phyloP scores from a whole-genome alignment of 305 asterid species.

The Fraxinus ornus region DNA sequence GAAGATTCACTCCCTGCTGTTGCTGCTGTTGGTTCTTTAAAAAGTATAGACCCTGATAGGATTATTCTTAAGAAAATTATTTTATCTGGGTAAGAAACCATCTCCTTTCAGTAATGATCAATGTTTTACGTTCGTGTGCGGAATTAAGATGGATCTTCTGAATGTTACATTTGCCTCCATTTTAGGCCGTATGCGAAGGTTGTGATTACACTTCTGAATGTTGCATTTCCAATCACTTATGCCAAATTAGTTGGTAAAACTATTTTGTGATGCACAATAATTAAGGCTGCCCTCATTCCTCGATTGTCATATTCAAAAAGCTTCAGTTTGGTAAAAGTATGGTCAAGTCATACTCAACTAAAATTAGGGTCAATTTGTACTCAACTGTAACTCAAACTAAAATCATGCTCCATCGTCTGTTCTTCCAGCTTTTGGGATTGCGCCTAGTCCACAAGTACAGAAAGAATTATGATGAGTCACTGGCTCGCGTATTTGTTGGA shows the following conservation, averaged over 20 bases:
- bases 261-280: background rate
- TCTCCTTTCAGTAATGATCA: background rate
- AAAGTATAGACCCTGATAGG: slow-evolving; percentile 77
- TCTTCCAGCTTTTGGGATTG: background rate
- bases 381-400: background rate
- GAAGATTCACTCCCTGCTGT: slow-evolving; percentile 52
- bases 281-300: background rate
- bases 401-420: background rate
- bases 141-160: background rate
- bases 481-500: background rate
- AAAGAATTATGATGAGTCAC: background rate
- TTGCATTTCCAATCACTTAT: background rate
- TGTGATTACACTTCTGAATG: background rate
- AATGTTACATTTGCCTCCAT: background rate
- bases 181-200: background rate
- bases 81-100: slow-evolving; percentile 74
- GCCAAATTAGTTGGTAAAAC: background rate
- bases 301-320: background rate
- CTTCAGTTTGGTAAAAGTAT: background rate
- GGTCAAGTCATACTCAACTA: background rate
- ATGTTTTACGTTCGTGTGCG: background rate
- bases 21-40: slow-evolving; percentile 87
- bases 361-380: background rate
- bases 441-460: background rate
- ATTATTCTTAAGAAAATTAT: slow-evolving; percentile 84